Base-by-base conservation (phyloP, 805 yeast genomes). In the Priceomyces castillae region DNA sequence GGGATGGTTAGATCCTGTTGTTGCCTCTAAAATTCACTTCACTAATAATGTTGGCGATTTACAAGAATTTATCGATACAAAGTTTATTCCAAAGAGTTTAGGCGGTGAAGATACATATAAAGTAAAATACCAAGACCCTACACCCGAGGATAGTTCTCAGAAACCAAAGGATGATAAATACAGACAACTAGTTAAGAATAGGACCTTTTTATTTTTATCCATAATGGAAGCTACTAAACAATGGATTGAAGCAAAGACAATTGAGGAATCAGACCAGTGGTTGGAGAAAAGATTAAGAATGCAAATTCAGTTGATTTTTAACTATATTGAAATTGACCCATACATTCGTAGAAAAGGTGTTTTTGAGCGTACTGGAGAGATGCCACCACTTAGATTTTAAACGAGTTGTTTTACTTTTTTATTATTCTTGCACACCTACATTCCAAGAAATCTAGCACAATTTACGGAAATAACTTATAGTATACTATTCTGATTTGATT, bases 1-100 rank as follows among this genome's bases (percentile, higher is more conserved):
- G 62, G 82, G 84, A 54, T 92, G 97, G 98, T 73, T 92, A 45
- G 98, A 94, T 61, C 98, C 98, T 2, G 97, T 88, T 18, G 97
- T 92, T 42, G 96, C 97, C 0, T 76, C 92, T 20, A 92, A 92
- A 65, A 88, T 94, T 54, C 78, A 79, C 35, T 94, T 92, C 67
- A 86, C 96, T 18, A 84, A 86, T 57, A 73, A 71, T 51, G 61
- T 70, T 19, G 77, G 80, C 44, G 97, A 94, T 44, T 65, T 92
- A 54, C 71, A 69, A 37, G 74, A 83, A 51, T 80, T 71, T 60
- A 79, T 92, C 33, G 81, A 78, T 36, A 58, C 65, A 19, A 69
- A 78, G 19, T 71, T 78, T 54, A 74, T 94, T 49, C 90, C 95
- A 23, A 67, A 71, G 50, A 78, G 76, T 31, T 63, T 90, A 45